Base-by-base conservation (phyloP, 1,139 yeast genomes). In the Candida gigantensis region DNA sequence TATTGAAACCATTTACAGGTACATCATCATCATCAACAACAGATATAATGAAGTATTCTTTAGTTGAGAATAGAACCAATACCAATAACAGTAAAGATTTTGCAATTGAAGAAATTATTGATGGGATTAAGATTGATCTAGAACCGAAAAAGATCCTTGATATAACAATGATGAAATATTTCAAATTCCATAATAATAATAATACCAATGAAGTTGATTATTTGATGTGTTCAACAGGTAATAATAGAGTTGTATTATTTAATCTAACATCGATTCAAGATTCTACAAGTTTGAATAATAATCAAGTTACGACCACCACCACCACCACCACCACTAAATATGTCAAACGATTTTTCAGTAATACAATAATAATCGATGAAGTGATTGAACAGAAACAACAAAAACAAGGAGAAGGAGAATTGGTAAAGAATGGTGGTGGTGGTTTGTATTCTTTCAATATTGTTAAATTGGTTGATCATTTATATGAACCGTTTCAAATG, bases 401-500 rank as follows among this genome's bases (percentile, higher is more conserved):
- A 23, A 6, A 4, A 12, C 17, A 8, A 10, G 10, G 11, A 15
- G 24, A 19, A 11, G 12, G 18, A 2, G 14, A 10, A 9, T 21
- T 17, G 8, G 10, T 16, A 10, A 36, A 24, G 4, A 14, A 47
- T 31, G n/a, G n/a, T n/a, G n/a, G n/a, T n/a, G n/a, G n/a, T n/a
- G n/a, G n/a, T n/a, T n/a, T n/a, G n/a, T n/a, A n/a, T n/a, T n/a
- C n/a, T n/a, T n/a, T n/a, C n/a, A 85, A 81, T 43, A 50, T 63
- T 3, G 65, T 84, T 20, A 72, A 70, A 2, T 82, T 67, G 28
- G 57, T 83, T 9, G 73, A 69, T 0, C 47, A 74, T 12, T 50
- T 61, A n/a, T 42, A 56, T 8, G 56, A 58, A 12, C 90, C 92
- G 0, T 79, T 70, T 46, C 77, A 74, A 32, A 73, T 84, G 80